phyloP scores from a whole-genome alignment of 2,329 filamentous ascomycete species.

The Botrytis paeoniae region DNA sequence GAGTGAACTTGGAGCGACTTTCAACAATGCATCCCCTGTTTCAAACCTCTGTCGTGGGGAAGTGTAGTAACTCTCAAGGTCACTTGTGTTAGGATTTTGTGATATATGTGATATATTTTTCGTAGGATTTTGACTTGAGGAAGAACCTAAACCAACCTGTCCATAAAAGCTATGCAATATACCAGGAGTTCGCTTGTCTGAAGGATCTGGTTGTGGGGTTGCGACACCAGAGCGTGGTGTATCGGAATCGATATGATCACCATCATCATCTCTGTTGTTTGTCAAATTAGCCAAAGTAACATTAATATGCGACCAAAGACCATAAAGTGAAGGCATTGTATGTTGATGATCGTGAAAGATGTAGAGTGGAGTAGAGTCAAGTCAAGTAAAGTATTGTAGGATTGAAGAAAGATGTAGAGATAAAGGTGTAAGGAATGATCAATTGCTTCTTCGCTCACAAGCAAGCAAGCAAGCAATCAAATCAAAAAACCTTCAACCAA shows the following conservation, averaged over 20 bases:
- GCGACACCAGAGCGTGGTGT: constrained; percentile 88
- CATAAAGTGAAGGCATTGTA: constrained; percentile 12
- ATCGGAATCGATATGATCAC: constrained; percentile 77
- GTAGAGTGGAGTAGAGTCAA: neutral
- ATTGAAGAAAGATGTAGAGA: neutral
- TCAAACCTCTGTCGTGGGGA: constrained; percentile 28
- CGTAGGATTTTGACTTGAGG: constrained; percentile 40
- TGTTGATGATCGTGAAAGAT: neutral
- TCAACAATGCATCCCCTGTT: constrained; percentile 28
- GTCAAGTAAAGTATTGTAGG: neutral
- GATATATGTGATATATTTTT: constrained; percentile 33
- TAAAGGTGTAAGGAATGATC: neutral
- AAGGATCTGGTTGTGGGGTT: constrained; percentile 88
- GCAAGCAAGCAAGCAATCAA: neutral
- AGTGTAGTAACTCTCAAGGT: constrained; percentile 26
- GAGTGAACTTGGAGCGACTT: constrained; percentile 31
- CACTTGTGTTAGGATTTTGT: constrained; percentile 24
- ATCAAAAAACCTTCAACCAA: neutral
- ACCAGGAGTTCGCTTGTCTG: constrained; percentile 91
- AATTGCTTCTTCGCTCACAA: neutral
- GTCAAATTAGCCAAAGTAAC: constrained; percentile 34
- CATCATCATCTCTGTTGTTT: constrained; percentile 56
- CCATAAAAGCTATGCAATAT: constrained; percentile 96
- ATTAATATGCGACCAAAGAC: constrained; percentile 21
- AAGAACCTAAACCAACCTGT: constrained; percentile 94